These are phyloP conservation scores for Globisporangium nodosum DNA, from an alignment of 352 stramenopile genomes.

Conservation along the genomic window DNA sequence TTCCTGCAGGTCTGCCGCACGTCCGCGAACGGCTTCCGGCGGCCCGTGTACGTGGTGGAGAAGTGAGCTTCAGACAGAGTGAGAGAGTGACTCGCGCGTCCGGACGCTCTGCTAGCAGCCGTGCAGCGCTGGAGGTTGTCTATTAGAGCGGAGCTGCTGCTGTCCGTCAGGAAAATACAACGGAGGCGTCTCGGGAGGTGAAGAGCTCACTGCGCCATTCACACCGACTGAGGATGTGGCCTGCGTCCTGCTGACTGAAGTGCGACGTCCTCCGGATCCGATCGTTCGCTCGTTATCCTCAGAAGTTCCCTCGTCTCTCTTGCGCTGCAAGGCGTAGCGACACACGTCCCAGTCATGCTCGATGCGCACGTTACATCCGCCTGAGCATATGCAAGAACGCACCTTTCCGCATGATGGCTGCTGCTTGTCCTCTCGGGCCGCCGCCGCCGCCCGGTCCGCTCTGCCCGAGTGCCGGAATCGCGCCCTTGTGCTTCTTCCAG, in stretches of 20 bases:
- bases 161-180: no score
- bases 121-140: background rate
- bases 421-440: constrained; percentile 56
- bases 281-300: constrained; percentile 1
- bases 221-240: background rate
- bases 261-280: no score
- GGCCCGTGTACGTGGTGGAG: constrained; percentile 72
- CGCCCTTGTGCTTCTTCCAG: constrained; percentile 85
- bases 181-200: no score
- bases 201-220: background rate
- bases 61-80: constrained; percentile 18
- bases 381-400: background rate
- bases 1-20: constrained; percentile 77
- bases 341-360: background rate
- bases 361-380: background rate
- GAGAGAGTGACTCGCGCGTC: background rate
- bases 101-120: background rate
- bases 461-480: constrained; percentile 66
- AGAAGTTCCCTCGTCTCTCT: constrained; percentile 46
- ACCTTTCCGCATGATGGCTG: constrained; percentile 81
- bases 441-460: constrained; percentile 49
- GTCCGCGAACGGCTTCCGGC: constrained; percentile 64
- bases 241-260: no score
- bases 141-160: constrained; percentile 1
- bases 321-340: constrained; percentile 25